A percentile compares a stretch with the other conserved stretches of the same genome.
Evolutionary conservation across 768 basidiomycete genomes (phyloP).

Genomic region (Phylloporus scabripes): DNA sequence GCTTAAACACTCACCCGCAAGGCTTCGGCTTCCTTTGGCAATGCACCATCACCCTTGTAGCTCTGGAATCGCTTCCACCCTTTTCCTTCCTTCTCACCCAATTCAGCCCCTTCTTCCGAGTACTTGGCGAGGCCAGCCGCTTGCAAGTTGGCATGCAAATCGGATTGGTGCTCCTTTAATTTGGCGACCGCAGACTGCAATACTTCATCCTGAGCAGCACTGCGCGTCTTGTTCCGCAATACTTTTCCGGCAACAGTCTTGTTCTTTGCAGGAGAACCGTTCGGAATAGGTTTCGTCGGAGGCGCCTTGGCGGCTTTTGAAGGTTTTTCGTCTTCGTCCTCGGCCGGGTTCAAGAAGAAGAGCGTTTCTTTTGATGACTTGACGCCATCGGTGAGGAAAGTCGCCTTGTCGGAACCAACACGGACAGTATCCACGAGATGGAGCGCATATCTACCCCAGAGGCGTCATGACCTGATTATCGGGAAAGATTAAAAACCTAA

Average conservation of each 20-base stretch:
- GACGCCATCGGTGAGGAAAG: constrained; percentile 76
- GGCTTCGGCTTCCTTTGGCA: constrained; percentile 79
- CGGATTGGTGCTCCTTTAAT: constrained; percentile 82
- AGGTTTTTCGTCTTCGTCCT: constrained; percentile 48
- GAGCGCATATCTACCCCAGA: constrained; percentile 64
- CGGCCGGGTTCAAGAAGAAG: constrained; percentile 70
- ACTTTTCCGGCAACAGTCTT: constrained; percentile 82
- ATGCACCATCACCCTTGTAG: constrained; percentile 89
- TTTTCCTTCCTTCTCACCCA: constrained; percentile 81
- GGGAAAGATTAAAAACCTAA: not conserved
- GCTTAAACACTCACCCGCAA: constrained; percentile 54
- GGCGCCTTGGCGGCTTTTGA: constrained; percentile 52
- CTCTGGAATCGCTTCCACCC: constrained; percentile 95
- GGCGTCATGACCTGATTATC: not conserved
- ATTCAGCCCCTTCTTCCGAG: constrained; percentile 73
- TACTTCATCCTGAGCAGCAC: constrained; percentile 80
- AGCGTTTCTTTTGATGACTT: constrained; percentile 83
- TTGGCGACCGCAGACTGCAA: constrained; percentile 71
- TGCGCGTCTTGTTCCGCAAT: constrained; percentile 84
- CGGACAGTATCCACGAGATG: constrained; percentile 87
- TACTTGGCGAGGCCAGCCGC: constrained; percentile 76
- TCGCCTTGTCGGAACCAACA: constrained; percentile 58
- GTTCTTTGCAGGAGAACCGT: constrained; percentile 64
- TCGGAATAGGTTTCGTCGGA: constrained; percentile 46
- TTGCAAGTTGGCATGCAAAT: constrained; percentile 74